Conservation (phyloP, 2,329 filamentous ascomycete species). For the Chaetomium sp. region DNA sequence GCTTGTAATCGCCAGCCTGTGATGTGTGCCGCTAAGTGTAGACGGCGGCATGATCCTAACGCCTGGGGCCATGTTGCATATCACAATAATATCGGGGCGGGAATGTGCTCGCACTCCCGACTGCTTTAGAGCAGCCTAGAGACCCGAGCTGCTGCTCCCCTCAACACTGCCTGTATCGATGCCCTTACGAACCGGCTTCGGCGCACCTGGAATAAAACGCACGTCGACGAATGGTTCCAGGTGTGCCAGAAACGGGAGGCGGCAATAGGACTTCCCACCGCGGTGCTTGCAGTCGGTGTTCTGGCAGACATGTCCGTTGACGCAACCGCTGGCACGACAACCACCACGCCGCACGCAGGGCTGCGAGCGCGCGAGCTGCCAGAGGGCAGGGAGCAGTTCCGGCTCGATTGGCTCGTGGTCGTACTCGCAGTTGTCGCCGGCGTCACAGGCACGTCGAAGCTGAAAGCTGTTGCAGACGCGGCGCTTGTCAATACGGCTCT, state of each 20-base stretch:
- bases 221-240: slow-evolving; percentile 16
- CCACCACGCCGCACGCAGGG: slow-evolving; percentile 25
- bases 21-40: too few species aligned
- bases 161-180: not conserved
- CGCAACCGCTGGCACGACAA: slow-evolving; percentile 25
- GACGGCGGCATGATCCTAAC: too few species aligned
- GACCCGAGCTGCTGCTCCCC: not conserved
- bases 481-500: slow-evolving; percentile 18
- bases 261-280: slow-evolving; percentile 28
- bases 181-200: not conserved
- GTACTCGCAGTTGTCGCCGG: slow-evolving; percentile 25
- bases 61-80: too few species aligned
- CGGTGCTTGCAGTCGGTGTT: slow-evolving; percentile 27
- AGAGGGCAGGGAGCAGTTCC: slow-evolving; percentile 24
- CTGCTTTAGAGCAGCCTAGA: not conserved
- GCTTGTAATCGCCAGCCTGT: too few species aligned
- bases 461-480: slow-evolving; percentile 28
- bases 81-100: too few species aligned
- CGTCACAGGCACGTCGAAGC: slow-evolving; percentile 22
- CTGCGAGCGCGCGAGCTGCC: slow-evolving; percentile 26
- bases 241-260: slow-evolving; percentile 21
- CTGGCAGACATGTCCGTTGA: slow-evolving; percentile 30
- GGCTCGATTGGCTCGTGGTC: slow-evolving; percentile 25
- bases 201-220: not conserved
- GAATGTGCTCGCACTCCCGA: too few species aligned